Base-by-base conservation (phyloP, 495 filamentous ascomycete genomes). In the Antarctomyces pellizariae region DNA sequence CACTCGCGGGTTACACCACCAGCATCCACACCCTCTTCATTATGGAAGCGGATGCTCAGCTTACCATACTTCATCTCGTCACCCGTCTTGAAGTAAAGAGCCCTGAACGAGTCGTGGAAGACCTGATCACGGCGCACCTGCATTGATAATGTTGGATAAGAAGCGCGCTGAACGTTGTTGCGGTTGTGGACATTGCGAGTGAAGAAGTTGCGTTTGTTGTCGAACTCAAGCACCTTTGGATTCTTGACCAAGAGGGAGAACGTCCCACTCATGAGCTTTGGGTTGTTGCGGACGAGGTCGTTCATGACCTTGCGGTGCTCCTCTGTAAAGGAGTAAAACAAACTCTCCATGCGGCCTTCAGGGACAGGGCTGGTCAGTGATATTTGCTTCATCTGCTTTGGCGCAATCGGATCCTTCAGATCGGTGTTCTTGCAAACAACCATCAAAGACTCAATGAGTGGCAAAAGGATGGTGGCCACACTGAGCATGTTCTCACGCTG, bases 181-280 rank as follows among this genome's bases (percentile, higher is more conserved):
- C 83, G 76, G 18, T 67, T 60, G 46, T 95, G 86, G 11, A 99
- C 62, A 36, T 75, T 76, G 23, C 89, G 75, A 47, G 64, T 93
- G 56, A 99, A 99, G 62, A 86, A 99, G 47, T 89, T 93, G 38
- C 89, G 83, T 61, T 99, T 99, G 54, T 95, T 99, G 47, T 99
- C 86, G 41, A 99, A 99, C 39, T 99, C 86, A 24, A 99, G 52
- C 8, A 99, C 86, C 62, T 93, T 95, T 24, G 86, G 89, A 41
- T 99, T 99, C 56, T 91, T 92, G 35, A 93, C 83, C 15, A 99
- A 55, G 19, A 93, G 56, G 5, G 83, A 82, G 50, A 99, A 92
- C 8, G 82, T 89, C 22, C 83, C 86, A 35, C 83, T 92, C 86
- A 99, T 99, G 35, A 99, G 65, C 39, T 90, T 83, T 16, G 86